Evolutionary conservation across 306 rosid genomes (phyloP).

Genomic region (Bauhinia variegata): DNA sequence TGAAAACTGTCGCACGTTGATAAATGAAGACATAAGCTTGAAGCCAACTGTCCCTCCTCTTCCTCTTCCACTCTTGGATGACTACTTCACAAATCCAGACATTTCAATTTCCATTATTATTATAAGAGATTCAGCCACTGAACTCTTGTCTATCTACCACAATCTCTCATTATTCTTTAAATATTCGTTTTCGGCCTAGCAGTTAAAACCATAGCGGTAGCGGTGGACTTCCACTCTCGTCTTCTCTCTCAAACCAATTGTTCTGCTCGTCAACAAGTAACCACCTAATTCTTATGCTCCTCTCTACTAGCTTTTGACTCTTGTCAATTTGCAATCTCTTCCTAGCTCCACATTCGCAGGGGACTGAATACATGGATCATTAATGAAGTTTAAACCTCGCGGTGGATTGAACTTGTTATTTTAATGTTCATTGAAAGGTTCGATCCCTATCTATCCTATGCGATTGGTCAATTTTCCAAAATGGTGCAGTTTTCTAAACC

Average conservation of each 20-base stretch:
- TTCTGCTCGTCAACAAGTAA: too few species aligned
- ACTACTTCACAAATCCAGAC: too few species aligned
- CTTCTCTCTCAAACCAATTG: neutral
- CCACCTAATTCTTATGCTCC: neutral
- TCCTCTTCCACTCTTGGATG: too few species aligned
- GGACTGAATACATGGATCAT: conserved; percentile 12
- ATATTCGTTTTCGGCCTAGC: conserved; percentile 25
- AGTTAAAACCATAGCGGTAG: conserved; percentile 30
- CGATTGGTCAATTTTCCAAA: conserved; percentile 10
- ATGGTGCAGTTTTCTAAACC: neutral
- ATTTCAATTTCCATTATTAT: neutral
- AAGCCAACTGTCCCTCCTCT: conserved; percentile 18
- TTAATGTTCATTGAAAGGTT: conserved; percentile 41
- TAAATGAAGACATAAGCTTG: conserved; percentile 50
- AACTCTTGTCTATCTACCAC: neutral
- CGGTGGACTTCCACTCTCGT: conserved; percentile 9
- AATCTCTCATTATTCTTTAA: conserved; percentile 15
- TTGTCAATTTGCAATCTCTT: conserved; percentile 28
- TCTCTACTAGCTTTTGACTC: neutral
- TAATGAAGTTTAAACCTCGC: conserved; percentile 33
- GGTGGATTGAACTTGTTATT: conserved; percentile 36
- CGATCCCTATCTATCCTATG: conserved; percentile 28
- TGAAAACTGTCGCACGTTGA: conserved; percentile 45
- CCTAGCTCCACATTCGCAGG: conserved; percentile 34
- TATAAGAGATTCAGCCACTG: neutral